Evolutionary conservation across 345 rosid species (phyloP).

Genomic region (Gossypium australe): DNA sequence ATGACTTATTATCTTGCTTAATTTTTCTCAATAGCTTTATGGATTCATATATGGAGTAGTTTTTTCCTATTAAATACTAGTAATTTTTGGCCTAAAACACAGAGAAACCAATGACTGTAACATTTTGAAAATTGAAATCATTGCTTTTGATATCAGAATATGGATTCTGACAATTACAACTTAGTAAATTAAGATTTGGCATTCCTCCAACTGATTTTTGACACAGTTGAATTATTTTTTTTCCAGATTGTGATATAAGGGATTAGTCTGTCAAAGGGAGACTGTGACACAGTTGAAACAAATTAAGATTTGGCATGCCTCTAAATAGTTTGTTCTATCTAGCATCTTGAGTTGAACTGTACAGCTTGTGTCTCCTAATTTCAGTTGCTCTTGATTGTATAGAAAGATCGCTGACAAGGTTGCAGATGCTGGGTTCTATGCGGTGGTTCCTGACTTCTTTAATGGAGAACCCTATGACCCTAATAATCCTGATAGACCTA

Average conservation of each 20-base stretch:
- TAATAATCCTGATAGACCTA: constrained; percentile 32
- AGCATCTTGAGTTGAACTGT: background rate
- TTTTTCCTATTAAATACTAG: background rate
- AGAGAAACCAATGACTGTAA: background rate
- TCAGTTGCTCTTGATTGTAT: constrained; percentile 9
- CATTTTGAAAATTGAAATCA: background rate
- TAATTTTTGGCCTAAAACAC: background rate
- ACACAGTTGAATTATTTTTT: background rate
- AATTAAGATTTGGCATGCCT: background rate
- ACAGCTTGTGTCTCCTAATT: background rate
- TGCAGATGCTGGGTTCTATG: constrained; percentile 67
- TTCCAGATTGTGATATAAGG: background rate
- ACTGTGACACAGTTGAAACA: background rate
- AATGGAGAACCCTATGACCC: constrained; percentile 54
- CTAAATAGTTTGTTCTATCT: background rate
- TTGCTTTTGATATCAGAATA: background rate
- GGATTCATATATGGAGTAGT: no score
- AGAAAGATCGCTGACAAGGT: constrained; percentile 80
- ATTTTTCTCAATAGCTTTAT: background rate
- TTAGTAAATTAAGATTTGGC: background rate
- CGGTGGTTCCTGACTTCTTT: constrained; percentile 63
- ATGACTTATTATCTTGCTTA: no score
- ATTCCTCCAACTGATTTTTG: background rate
- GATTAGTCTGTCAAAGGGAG: background rate
- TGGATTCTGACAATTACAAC: background rate